These are phyloP conservation scores for Boletus vermiculosoides DNA, from an alignment of 768 basidiomycete genomes.

Conservation along the genomic window DNA sequence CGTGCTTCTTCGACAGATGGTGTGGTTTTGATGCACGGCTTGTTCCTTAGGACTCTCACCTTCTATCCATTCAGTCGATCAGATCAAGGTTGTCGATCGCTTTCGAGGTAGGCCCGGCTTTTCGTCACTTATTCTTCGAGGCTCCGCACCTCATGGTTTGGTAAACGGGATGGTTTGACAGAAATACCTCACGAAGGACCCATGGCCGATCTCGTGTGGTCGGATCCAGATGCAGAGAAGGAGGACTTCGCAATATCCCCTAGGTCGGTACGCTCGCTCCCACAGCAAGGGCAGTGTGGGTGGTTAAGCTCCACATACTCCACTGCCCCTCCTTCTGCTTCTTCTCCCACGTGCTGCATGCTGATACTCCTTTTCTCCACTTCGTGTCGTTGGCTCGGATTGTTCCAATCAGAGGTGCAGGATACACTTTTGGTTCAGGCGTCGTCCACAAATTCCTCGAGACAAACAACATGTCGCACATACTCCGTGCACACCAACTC, in stretches of 20 bases:
- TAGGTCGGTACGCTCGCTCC: conserved; percentile 52
- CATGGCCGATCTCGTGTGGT: conserved; percentile 99
- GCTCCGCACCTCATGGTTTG: conserved; percentile 24
- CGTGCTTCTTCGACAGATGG: neutral
- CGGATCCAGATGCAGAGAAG: conserved; percentile 98
- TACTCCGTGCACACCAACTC: conserved; percentile 95
- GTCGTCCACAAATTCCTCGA: conserved; percentile 98
- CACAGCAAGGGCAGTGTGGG: conserved; percentile 7
- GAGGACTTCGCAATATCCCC: conserved; percentile 99
- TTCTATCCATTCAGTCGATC: conserved; percentile 98
- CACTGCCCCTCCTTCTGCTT: conserved; percentile 10
- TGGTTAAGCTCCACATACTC: conserved; percentile 9
- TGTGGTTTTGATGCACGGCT: conserved; percentile 2
- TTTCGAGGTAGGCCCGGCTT: conserved; percentile 71
- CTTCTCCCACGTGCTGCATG: conserved; percentile 7
- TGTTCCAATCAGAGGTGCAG: conserved; percentile 72
- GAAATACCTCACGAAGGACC: conserved; percentile 99
- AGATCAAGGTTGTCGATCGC: conserved; percentile 98
- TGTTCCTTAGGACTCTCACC: conserved; percentile 77
- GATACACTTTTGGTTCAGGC: conserved; percentile 97
- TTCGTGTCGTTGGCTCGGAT: conserved; percentile 3
- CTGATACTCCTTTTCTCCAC: conserved; percentile 7
- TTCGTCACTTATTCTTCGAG: conserved; percentile 22
- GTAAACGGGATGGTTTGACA: conserved; percentile 31
- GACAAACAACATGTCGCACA: conserved; percentile 95